Conservation (phyloP, 73 alveolate species). For the Symbiodinium natans region DNA sequence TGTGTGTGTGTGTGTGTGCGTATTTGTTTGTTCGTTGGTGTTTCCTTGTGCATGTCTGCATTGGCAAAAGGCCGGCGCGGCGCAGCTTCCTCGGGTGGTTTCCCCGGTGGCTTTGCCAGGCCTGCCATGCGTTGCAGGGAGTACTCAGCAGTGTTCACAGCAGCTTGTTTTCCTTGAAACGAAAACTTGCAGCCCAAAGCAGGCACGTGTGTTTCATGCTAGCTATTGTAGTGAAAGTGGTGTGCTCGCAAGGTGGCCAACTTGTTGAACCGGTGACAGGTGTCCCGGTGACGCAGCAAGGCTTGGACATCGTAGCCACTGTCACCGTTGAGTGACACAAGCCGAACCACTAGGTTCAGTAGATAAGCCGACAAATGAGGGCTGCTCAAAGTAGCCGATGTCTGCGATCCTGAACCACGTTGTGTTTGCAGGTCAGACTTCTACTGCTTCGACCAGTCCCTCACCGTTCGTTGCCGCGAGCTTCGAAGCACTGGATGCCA, state of each 20-base stretch:
- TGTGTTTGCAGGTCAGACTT: not conserved
- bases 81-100: not conserved
- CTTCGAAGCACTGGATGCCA: slow-evolving; percentile 65
- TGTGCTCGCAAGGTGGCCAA: not conserved
- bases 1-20: too few species aligned
- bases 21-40: too few species aligned
- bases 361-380: too few species aligned
- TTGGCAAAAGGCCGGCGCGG: not conserved
- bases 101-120: slow-evolving; percentile 1
- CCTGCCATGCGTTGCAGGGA: not conserved
- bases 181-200: too few species aligned
- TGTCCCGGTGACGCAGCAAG: not conserved
- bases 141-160: not conserved
- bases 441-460: not conserved
- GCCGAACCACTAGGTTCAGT: too few species aligned
- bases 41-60: not conserved
- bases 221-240: not conserved
- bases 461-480: slow-evolving; percentile 31
- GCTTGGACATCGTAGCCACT: too few species aligned
- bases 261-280: not conserved
- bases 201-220: not conserved
- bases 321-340: too few species aligned
- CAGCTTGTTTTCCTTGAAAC: not conserved
- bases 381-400: too few species aligned
- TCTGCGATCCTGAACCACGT: too few species aligned